A percentile compares a stretch with the other conserved stretches of the same genome.
Evolutionary conservation across 2,329 filamentous ascomycete genomes (phyloP).

Genomic region (Aspergillus sp.): DNA sequence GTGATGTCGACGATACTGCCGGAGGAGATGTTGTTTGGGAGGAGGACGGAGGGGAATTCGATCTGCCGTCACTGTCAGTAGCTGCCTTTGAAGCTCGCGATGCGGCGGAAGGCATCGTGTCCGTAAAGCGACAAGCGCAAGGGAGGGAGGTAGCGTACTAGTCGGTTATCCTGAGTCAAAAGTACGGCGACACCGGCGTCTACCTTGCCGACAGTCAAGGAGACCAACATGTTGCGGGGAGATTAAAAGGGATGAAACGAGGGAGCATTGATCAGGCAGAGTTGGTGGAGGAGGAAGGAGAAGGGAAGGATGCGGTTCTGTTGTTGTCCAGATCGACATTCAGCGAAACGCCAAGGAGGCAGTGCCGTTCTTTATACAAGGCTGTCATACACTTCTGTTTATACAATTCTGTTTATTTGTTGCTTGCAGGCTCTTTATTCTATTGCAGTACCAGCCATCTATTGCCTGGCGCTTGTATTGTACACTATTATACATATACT

Average conservation of each 20-base stretch:
- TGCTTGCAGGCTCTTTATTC: conserved; percentile 1
- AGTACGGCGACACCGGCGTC: conserved; percentile 97
- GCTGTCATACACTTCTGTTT: not conserved
- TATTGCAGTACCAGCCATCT: no score
- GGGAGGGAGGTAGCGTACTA: conserved; percentile 53
- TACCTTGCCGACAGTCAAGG: conserved; percentile 96
- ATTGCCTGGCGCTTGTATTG: no score
- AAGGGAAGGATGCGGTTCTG: conserved; percentile 3
- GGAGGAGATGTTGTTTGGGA: conserved; percentile 88
- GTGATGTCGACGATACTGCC: conserved; percentile 98
- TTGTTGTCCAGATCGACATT: conserved; percentile 19
- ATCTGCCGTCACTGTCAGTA: conserved; percentile 53
- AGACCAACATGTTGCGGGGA: conserved; percentile 69
- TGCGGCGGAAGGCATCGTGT: not conserved
- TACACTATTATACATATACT: no score
- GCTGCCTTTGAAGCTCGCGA: no score
- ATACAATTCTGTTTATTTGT: conserved; percentile 2
- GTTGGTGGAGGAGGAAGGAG: not conserved
- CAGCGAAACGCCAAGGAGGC: conserved; percentile 22
- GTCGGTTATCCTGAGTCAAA: conserved; percentile 88
- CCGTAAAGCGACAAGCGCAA: conserved; percentile 1
- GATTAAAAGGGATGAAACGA: conserved; percentile 1
- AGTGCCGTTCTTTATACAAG: conserved; percentile 15
- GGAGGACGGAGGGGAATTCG: conserved; percentile 94
- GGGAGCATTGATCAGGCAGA: conserved; percentile 4